These are phyloP conservation scores for Collybiopsis confluens DNA, from an alignment of 768 basidiomycete genomes.

Conservation along the genomic window DNA sequence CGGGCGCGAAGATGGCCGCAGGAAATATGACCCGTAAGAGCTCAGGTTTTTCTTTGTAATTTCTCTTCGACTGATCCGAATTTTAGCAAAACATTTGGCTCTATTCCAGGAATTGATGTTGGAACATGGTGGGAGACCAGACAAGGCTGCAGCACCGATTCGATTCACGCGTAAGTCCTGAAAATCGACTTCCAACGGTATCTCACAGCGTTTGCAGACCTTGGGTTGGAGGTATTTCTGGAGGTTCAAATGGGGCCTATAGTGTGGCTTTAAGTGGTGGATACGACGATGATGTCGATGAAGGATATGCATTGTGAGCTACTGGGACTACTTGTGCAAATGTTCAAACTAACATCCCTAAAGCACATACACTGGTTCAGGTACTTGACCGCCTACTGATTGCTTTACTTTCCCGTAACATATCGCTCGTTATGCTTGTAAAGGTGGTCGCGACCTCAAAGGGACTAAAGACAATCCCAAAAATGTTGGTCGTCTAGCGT, in stretches of 20 bases:
- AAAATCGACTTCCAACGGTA: constrained; percentile 5
- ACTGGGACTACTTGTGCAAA: background rate
- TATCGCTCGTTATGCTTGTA: constrained; percentile 5
- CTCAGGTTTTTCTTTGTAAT: background rate
- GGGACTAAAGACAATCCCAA: constrained; percentile 81
- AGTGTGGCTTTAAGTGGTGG: constrained; percentile 88
- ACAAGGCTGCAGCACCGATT: constrained; percentile 65
- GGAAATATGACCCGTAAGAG: constrained; percentile 51
- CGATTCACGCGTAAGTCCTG: constrained; percentile 78
- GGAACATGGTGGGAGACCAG: constrained; percentile 83
- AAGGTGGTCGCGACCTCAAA: constrained; percentile 81
- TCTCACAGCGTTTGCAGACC: constrained; percentile 35
- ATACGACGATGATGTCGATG: constrained; percentile 81
- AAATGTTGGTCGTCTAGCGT: constrained; percentile 60
- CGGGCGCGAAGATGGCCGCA: constrained; percentile 30
- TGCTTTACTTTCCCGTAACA: background rate
- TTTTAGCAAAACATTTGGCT: constrained; percentile 69
- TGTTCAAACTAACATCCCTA: background rate
- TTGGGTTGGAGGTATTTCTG: constrained; percentile 79
- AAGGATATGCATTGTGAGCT: constrained; percentile 79
- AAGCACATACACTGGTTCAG: constrained; percentile 81
- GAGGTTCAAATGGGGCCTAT: constrained; percentile 64
- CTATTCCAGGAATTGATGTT: constrained; percentile 73
- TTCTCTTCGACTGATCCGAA: background rate
- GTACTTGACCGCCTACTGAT: constrained; percentile 24